These are phyloP conservation scores for Vigna mungo DNA, from an alignment of 306 rosid genomes.

Conservation along the genomic window DNA sequence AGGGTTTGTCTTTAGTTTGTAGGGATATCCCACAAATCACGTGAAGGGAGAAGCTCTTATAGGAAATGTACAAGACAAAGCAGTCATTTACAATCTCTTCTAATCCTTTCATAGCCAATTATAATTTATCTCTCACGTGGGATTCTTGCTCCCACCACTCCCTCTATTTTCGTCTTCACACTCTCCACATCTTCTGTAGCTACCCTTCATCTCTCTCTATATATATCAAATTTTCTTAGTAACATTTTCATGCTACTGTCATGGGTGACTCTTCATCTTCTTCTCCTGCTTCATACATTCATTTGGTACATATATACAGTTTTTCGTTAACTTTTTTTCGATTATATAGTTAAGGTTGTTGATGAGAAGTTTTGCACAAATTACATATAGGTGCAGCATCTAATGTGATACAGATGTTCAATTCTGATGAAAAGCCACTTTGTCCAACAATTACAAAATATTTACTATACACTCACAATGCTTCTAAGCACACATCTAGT, in stretches of 20 bases:
- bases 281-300: conserved; percentile 86
- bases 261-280: conserved; percentile 68
- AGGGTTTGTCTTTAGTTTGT: conserved; percentile 50
- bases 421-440: conserved; percentile 39
- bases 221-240: neutral
- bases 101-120: conserved; percentile 87
- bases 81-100: conserved; percentile 78
- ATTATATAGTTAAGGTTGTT: neutral
- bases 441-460: conserved; percentile 34
- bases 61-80: conserved; percentile 53
- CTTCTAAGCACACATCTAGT: conserved; percentile 46
- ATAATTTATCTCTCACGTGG: conserved; percentile 95
- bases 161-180: conserved; percentile 11
- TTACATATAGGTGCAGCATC: conserved; percentile 68
- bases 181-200: neutral
- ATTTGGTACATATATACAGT: conserved; percentile 58
- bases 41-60: conserved; percentile 59
- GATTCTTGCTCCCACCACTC: conserved; percentile 62
- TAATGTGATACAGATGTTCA: conserved; percentile 52
- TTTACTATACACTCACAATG: conserved; percentile 30
- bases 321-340: neutral
- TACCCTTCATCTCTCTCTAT: neutral
- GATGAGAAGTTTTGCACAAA: neutral
- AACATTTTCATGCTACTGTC: neutral
- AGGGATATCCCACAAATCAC: conserved; percentile 75